phyloP scores from a whole-genome alignment of 257 asterid genomes.

The Solanum clarkiae region DNA sequence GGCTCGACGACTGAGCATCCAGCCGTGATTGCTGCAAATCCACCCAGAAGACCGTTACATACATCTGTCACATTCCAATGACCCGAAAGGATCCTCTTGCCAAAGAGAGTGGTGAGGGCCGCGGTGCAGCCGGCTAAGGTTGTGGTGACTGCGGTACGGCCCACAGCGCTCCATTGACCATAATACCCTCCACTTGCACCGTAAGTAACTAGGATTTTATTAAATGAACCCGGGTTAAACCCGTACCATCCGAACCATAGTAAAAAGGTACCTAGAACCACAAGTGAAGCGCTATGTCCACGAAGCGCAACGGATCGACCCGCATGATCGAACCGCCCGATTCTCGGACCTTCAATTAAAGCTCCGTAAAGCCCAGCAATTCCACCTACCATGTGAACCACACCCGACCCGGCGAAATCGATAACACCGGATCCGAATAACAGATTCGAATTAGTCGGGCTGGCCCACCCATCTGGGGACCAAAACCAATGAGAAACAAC shows the following conservation, averaged over 20 bases:
- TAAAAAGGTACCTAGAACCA: constrained; percentile 61
- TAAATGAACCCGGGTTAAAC: constrained; percentile 83
- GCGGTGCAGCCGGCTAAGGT: constrained; percentile 90
- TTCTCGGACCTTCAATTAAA: constrained; percentile 71
- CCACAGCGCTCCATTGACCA: constrained; percentile 96
- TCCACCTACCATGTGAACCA: constrained; percentile 91
- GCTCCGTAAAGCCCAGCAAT: constrained; percentile 79
- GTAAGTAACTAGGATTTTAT: constrained; percentile 34
- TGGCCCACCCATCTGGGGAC: constrained; percentile 90
- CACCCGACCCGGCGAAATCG: constrained; percentile 93
- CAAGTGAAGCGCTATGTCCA: constrained; percentile 78
- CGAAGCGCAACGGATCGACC: constrained; percentile 57
- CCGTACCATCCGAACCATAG: constrained; percentile 96
- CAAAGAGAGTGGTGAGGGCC: constrained; percentile 70
- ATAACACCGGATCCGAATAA: constrained; percentile 74
- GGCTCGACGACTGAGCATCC: constrained; percentile 96
- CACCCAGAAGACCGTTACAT: constrained; percentile 81
- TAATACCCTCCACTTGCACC: constrained; percentile 27
- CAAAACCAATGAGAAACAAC: constrained; percentile 92
- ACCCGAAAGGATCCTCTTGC: constrained; percentile 58
- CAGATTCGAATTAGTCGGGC: constrained; percentile 26
- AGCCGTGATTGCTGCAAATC: constrained; percentile 82
- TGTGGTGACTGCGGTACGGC: constrained; percentile 87
- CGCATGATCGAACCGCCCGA: constrained; percentile 63
- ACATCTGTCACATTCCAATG: constrained; percentile 93